A percentile compares a stretch with the other conserved stretches of the same genome.
Evolutionary conservation across 306 rosid species (phyloP).

Genomic region (Begonia masoniana): DNA sequence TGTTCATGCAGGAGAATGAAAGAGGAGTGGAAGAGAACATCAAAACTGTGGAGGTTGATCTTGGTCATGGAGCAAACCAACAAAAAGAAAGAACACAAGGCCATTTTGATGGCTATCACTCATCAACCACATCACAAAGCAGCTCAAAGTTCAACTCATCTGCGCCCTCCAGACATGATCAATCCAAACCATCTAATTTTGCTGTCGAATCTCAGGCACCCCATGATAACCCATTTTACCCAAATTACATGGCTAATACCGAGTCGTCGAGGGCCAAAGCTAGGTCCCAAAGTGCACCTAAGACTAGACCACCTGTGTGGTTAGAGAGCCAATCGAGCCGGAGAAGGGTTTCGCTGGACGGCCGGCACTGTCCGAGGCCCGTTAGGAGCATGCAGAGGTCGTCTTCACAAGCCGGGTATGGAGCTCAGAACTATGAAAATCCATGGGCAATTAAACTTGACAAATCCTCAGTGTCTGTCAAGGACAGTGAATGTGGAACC

Average conservation of each 20-base stretch:
- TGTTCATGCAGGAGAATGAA: conserved; percentile 42
- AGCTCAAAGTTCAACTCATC: conserved; percentile 65
- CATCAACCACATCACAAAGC: conserved; percentile 46
- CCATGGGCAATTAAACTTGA: conserved; percentile 82
- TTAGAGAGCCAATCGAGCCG: conserved; percentile 65
- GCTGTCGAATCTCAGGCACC: conserved; percentile 31
- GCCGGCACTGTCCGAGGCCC: conserved; percentile 74
- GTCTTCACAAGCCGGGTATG: conserved; percentile 62
- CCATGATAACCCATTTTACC: conserved; percentile 50
- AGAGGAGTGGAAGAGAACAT: conserved; percentile 60
- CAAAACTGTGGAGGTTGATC: conserved; percentile 89
- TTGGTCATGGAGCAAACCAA: conserved; percentile 40
- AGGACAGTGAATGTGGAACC: conserved; percentile 81
- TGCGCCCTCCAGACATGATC: conserved; percentile 8
- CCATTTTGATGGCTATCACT: conserved; percentile 47
- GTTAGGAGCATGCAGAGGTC: conserved; percentile 77
- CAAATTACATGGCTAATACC: conserved; percentile 92
- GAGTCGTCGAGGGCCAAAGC: conserved; percentile 79
- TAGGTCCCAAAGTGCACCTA: conserved; percentile 89
- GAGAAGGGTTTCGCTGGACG: conserved; percentile 53
- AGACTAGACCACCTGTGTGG: conserved; percentile 59
- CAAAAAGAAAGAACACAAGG: conserved; percentile 36
- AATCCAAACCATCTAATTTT: conserved; percentile 28
- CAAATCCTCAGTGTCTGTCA: conserved; percentile 33
- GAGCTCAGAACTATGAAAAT: conserved; percentile 46